phyloP scores from a whole-genome alignment of 148 eudicot species.

The Tetragonia tetragonoides region DNA sequence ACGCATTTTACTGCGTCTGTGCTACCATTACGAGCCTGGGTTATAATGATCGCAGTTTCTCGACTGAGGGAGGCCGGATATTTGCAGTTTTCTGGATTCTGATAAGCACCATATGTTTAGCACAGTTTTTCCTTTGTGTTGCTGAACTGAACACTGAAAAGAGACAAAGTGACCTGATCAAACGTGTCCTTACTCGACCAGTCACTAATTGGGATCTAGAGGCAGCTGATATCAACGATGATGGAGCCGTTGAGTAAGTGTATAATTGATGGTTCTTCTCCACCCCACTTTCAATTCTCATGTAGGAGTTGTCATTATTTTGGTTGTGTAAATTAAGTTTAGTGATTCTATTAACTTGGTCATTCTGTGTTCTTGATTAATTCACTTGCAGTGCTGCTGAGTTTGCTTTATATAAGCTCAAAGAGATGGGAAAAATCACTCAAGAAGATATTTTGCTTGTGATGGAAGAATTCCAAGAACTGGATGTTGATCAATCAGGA shows the following conservation, averaged over 20 bases:
- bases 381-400: conserved; percentile 60
- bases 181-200: conserved; percentile 52
- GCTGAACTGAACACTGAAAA: conserved; percentile 76
- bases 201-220: conserved; percentile 68
- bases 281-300: not conserved
- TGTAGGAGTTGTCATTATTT: not conserved
- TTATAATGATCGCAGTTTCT: conserved; percentile 84
- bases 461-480: conserved; percentile 59
- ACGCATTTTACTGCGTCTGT: conserved; percentile 90
- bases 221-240: conserved; percentile 82
- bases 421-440: conserved; percentile 86
- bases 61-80: conserved; percentile 66
- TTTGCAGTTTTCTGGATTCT: conserved; percentile 87
- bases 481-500: conserved; percentile 82
- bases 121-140: conserved; percentile 66
- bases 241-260: conserved; percentile 77
- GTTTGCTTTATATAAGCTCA: conserved; percentile 63
- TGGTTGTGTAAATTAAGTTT: not conserved
- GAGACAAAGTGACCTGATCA: conserved; percentile 48
- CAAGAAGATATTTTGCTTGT: conserved; percentile 55
- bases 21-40: conserved; percentile 82
- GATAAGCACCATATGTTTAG: conserved; percentile 67
- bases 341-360: not conserved
- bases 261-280: not conserved
- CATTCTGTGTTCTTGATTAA: not conserved